phyloP scores from a whole-genome alignment of 495 filamentous ascomycete species.

The Penicillium cosmopolitanum region DNA sequence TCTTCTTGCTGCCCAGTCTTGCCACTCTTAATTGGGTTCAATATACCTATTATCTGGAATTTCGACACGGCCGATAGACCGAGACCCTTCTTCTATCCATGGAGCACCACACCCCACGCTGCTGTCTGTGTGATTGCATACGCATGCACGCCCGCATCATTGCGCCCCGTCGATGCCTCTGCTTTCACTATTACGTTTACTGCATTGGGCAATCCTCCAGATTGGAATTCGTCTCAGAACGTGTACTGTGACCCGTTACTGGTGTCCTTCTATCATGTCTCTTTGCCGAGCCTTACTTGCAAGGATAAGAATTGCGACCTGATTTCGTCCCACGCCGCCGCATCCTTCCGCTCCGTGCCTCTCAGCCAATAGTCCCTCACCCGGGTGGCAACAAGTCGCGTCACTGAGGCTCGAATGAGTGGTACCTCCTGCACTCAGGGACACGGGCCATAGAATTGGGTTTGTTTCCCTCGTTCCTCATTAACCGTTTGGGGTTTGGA shows the following conservation, averaged over 20 bases:
- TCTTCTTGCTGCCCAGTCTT: constrained; percentile 11
- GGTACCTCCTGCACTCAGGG: constrained; percentile 32
- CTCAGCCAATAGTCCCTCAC: constrained; percentile 30
- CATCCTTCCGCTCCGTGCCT: constrained; percentile 29
- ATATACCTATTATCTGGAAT: constrained; percentile 22
- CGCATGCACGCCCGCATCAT: constrained; percentile 21
- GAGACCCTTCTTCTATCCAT: constrained; percentile 16
- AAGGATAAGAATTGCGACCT: constrained; percentile 25
- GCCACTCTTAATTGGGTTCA: constrained; percentile 28
- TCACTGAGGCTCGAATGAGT: constrained; percentile 40
- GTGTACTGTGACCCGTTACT: constrained; percentile 33
- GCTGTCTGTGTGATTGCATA: constrained; percentile 32
- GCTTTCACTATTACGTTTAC: constrained; percentile 18
- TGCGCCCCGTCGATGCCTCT: constrained; percentile 15
- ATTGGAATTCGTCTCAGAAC: constrained; percentile 25
- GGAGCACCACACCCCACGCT: constrained; percentile 20
- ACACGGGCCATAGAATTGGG: constrained; percentile 34
- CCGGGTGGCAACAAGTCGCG: constrained; percentile 31
- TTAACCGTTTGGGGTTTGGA: constrained; percentile 20
- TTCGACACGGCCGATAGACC: constrained; percentile 24
- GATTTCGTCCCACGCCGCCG: constrained; percentile 29
- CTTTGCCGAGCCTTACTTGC: constrained; percentile 21
- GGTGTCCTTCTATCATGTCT: constrained; percentile 13
- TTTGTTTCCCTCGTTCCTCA: constrained; percentile 19
- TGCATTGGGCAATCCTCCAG: constrained; percentile 22